Conservation (phyloP, 257 asterid species). For the Nicotiana undulata region DNA sequence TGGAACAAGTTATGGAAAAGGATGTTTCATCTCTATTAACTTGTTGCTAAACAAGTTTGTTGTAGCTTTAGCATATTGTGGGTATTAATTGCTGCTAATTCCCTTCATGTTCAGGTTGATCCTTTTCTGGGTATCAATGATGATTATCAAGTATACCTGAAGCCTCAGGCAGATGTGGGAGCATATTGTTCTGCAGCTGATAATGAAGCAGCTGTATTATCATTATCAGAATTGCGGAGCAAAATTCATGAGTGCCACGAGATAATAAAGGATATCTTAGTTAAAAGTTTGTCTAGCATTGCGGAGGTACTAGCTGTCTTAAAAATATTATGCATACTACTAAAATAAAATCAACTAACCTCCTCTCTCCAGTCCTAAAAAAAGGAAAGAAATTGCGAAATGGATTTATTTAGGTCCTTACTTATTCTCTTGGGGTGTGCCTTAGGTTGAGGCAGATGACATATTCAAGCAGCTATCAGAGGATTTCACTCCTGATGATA, state of each 20-base stretch:
- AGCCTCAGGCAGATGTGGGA: conserved; percentile 45
- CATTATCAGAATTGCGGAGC: conserved; percentile 42
- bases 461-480: conserved; percentile 62
- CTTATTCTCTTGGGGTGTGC: not conserved
- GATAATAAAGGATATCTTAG: conserved; percentile 35
- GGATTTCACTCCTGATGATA: conserved; percentile 77
- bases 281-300: conserved; percentile 47
- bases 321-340: not conserved
- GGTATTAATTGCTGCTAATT: not conserved
- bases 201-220: conserved; percentile 58
- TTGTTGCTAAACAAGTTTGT: not conserved
- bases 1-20: not conserved
- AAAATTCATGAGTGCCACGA: conserved; percentile 50
- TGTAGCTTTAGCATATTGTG: not conserved
- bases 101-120: conserved; percentile 46
- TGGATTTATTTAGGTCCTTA: not conserved
- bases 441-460: conserved; percentile 60
- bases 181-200: conserved; percentile 58
- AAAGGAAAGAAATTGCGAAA: not conserved
- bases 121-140: conserved; percentile 78
- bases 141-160: conserved; percentile 68
- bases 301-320: conserved; percentile 41
- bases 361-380: not conserved
- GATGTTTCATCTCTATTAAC: not conserved
- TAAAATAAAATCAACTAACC: not conserved